A percentile compares a stretch with the other conserved stretches of the same genome.
These are phyloP conservation scores for Eutrema salsugineum DNA, from an alignment of 441 rosid species.

Conservation along the genomic window DNA sequence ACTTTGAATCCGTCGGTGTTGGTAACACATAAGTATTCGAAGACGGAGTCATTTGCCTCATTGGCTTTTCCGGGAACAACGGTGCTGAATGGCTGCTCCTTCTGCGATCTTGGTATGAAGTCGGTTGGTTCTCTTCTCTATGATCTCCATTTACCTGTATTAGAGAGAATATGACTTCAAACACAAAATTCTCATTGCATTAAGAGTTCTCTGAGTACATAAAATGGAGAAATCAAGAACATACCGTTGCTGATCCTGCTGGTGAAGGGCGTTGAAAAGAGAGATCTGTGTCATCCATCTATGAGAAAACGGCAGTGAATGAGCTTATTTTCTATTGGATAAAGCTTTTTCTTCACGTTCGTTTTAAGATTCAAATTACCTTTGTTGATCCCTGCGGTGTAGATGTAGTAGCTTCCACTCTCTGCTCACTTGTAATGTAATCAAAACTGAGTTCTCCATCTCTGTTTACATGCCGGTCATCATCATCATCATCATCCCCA, in stretches of 20 bases:
- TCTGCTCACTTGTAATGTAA: constrained; percentile 57
- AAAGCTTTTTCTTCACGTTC: neutral
- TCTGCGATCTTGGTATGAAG: constrained; percentile 34
- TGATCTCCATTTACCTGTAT: constrained; percentile 19
- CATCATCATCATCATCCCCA: constrained; percentile 50
- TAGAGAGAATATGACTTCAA: neutral
- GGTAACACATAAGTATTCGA: constrained; percentile 72
- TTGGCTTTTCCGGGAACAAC: constrained; percentile 54
- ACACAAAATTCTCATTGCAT: neutral
- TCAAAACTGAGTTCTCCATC: constrained; percentile 88
- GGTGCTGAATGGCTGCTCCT: constrained; percentile 83
- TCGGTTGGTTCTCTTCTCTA: constrained; percentile 7
- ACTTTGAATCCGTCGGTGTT: constrained; percentile 62
- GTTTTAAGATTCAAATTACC: constrained; percentile 37
- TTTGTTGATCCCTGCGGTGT: constrained; percentile 62
- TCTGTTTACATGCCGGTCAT: constrained; percentile 40
- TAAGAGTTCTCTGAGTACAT: neutral
- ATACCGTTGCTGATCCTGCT: constrained; percentile 58
- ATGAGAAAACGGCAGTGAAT: constrained; percentile 4
- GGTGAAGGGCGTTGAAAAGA: constrained; percentile 47
- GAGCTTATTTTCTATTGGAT: neutral
- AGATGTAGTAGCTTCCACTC: constrained; percentile 40
- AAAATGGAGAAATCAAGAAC: constrained; percentile 7
- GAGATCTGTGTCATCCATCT: constrained; percentile 64
- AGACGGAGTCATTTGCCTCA: constrained; percentile 46